Evolutionary conservation across 2,329 filamentous ascomycete genomes (phyloP).

Genomic region (Pseudogymnoascus sp.): DNA sequence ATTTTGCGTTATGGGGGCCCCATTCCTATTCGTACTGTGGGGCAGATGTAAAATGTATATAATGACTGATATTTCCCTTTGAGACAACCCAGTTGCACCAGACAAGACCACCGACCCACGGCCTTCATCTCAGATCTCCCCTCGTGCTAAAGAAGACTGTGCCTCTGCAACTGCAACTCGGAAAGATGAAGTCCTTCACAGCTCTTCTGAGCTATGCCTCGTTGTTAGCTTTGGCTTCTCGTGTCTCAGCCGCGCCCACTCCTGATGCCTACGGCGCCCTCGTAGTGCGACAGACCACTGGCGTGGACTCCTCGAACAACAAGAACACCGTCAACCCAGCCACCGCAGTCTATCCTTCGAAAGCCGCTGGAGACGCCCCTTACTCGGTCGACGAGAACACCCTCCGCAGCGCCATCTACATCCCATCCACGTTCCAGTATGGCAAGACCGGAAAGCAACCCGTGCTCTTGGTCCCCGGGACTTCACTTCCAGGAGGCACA

Average conservation of each 20-base stretch:
- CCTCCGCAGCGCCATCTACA: slow-evolving; percentile 44
- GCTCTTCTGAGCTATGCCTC: background rate
- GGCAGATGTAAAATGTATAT: background rate
- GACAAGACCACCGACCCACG: background rate
- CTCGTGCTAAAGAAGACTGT: background rate
- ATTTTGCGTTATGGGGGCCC: background rate
- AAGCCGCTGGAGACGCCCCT: slow-evolving; percentile 34
- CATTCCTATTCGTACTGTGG: background rate
- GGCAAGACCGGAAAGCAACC: slow-evolving; percentile 34
- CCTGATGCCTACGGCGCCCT: background rate
- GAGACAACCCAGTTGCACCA: background rate
- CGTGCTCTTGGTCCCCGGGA: slow-evolving; percentile 46
- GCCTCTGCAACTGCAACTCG: background rate
- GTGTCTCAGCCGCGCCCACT: background rate
- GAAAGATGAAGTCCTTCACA: slow-evolving; percentile 4
- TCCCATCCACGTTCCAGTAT: slow-evolving; percentile 40
- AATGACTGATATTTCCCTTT: background rate
- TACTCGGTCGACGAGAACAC: slow-evolving; percentile 39
- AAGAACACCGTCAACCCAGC: slow-evolving; percentile 13
- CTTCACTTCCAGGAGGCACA: slow-evolving; percentile 39
- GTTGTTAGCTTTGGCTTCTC: background rate
- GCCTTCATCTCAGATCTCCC: background rate
- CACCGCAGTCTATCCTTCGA: slow-evolving; percentile 32
- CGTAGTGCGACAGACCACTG: slow-evolving; percentile 5
- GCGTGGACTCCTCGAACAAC: slow-evolving; percentile 13